Evolutionary conservation across 495 filamentous ascomycete species (phyloP), one percentile per base, ranked within the genome.

Genomic region (Amorphotheca resinae): DNA sequence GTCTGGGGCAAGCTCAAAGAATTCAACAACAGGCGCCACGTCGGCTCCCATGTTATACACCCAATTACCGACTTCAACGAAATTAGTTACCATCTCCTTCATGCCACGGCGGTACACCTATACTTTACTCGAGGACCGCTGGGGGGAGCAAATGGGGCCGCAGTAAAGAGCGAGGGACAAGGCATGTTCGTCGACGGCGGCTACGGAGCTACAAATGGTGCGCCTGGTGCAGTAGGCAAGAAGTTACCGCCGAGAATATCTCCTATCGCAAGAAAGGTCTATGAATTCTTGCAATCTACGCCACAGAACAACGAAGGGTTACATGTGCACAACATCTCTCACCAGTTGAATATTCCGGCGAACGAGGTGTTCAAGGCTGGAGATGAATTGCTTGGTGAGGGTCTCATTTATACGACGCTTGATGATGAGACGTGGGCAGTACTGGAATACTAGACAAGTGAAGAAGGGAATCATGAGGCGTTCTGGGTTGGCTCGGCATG

Each of bases 21-120:
- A 26, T 86, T 89, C 64, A 77, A 77, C 51, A 79, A 80, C 57
- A 89, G 84, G 68, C 70, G 77, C 23, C 79, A 87, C 62, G 69
- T 96, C 22, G 76, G 71, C 42, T 80, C 84, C n/a, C 80, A 89
- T 56, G 71, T 80, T 51, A 79, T 96, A 37, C 75, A 84, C 30
- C 76, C 80, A 4, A 60, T 96, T 34, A 66, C 70, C 15, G 79
- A 96, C 57, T 81, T 82, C 64, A 95, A 95, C 65, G 93, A 98
- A 68, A 64, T 98, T 52, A 79, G 79, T 54, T 86, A 79, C 56
- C 89, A 95, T 61, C 54, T 95, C 39, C 73, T 98, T 5, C 88
- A 96, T 59, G 84, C 87, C 4, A 81, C 84, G 1, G 82, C 78
- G 39, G 78, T 88, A 32, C 91, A 96, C 61, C 62, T 98, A 31